Percentiles rank a stretch among this genome's conserved stretches.
Evolutionary conservation across 768 basidiomycete genomes (phyloP).

Genomic region (Chalciporus chontae): DNA sequence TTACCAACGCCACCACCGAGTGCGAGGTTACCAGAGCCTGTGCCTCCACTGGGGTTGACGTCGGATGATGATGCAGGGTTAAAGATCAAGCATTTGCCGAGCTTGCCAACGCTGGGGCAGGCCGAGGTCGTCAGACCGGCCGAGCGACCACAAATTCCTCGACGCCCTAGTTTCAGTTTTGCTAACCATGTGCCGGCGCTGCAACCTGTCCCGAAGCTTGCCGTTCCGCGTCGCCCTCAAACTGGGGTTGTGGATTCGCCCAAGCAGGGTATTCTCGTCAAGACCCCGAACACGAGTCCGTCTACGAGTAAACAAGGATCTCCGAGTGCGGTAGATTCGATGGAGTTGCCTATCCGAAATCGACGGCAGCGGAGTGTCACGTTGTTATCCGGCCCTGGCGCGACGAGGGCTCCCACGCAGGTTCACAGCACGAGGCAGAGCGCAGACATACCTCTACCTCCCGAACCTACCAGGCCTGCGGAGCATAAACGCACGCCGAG

Average conservation of each 20-base stretch:
- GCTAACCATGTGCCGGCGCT: neutral
- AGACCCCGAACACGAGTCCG: slow-evolving; percentile 6
- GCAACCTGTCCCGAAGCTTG: slow-evolving; percentile 1
- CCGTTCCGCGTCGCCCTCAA: neutral
- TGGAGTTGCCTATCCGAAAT: neutral
- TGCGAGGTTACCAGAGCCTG: neutral
- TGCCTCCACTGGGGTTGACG: slow-evolving; percentile 10
- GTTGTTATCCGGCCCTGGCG: slow-evolving; percentile 9
- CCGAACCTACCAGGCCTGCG: neutral
- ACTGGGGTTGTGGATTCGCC: slow-evolving; percentile 6
- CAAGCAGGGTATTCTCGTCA: slow-evolving; percentile 12
- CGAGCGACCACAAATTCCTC: slow-evolving; percentile 1
- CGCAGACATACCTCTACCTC: neutral
- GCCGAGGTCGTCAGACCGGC: neutral
- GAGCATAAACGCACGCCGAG: slow-evolving; percentile 14
- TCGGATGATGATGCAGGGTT: slow-evolving; percentile 4
- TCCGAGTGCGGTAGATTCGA: neutral
- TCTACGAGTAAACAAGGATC: slow-evolving; percentile 5
- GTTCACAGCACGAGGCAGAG: neutral
- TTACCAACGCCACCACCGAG: slow-evolving; percentile 18
- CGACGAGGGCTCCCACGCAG: neutral
- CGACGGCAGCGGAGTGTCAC: slow-evolving; percentile 21
- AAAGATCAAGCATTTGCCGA: slow-evolving; percentile 24
- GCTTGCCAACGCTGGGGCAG: slow-evolving; percentile 18
- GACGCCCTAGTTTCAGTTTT: slow-evolving; percentile 16